phyloP scores from a whole-genome alignment of 768 basidiomycete species.

The Podaxis sp. region DNA sequence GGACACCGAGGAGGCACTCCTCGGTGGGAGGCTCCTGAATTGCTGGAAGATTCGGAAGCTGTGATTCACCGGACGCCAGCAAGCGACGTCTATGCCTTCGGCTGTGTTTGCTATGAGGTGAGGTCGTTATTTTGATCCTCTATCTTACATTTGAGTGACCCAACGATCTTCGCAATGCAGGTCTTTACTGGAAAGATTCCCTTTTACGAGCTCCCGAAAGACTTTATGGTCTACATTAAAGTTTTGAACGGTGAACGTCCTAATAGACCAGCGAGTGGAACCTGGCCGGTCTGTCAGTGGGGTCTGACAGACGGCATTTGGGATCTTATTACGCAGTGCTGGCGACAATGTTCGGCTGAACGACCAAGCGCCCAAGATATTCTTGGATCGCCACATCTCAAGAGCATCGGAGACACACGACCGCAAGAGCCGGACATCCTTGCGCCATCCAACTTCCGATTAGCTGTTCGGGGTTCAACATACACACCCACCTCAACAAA shows the following conservation, averaged over 20 bases:
- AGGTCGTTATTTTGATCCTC: neutral
- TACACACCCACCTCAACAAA: neutral
- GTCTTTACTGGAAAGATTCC: constrained; percentile 19
- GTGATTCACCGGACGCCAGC: neutral
- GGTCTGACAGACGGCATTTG: neutral
- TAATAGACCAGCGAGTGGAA: neutral
- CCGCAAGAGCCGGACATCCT: neutral
- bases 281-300: neutral
- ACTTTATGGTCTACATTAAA: neutral
- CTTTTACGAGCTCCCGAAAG: constrained; percentile 16
- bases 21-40: constrained; percentile 16
- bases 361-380: neutral
- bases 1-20: constrained; percentile 12
- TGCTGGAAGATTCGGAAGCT: constrained; percentile 6
- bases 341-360: neutral
- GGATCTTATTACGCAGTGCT: neutral
- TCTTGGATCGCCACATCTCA: neutral
- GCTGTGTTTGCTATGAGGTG: constrained; percentile 18
- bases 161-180: neutral
- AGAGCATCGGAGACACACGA: neutral
- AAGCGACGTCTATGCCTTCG: constrained; percentile 15
- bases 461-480: neutral
- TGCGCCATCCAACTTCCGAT: neutral
- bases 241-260: neutral
- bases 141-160: neutral